A percentile compares a stretch with the other conserved stretches of the same genome.
Conservation (phyloP, 805 yeast genomes). For the Saturnispora kantuleensis region DNA sequence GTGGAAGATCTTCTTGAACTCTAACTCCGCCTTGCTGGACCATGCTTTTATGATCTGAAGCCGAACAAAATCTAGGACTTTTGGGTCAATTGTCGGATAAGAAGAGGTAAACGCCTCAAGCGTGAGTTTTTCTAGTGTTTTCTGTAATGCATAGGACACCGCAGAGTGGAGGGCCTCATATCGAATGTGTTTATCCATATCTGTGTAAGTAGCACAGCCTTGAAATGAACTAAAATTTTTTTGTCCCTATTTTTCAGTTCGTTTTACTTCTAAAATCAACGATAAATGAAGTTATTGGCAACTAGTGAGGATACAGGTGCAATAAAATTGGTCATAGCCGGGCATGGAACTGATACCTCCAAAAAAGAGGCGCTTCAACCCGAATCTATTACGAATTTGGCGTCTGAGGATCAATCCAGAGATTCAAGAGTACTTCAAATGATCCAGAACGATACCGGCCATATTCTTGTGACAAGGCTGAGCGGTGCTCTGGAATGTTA, state of each 20-base stretch:
- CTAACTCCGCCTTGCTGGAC: conserved; percentile 32
- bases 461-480: conserved; percentile 33
- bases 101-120: conserved; percentile 35
- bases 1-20: conserved; percentile 37
- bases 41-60: conserved; percentile 37
- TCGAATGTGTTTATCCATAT: conserved; percentile 16
- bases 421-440: conserved; percentile 29
- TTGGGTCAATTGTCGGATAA: conserved; percentile 36
- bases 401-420: conserved; percentile 20
- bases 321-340: conserved; percentile 53
- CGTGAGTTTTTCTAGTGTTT: conserved; percentile 36
- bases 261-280: not conserved
- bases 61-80: conserved; percentile 34
- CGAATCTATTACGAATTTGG: conserved; percentile 31
- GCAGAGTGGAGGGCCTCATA: conserved; percentile 27
- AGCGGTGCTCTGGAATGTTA: conserved; percentile 36
- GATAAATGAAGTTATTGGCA: conserved; percentile 47
- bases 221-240: not conserved
- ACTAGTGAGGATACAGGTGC: conserved; percentile 62
- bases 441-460: conserved; percentile 17
- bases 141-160: conserved; percentile 28
- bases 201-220: not conserved
- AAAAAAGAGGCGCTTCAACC: conserved; percentile 59
- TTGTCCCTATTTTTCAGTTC: not conserved
- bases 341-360: conserved; percentile 72